These are phyloP conservation scores for Xylariaceae sp. DNA, from an alignment of 2,329 filamentous ascomycete species.

Conservation along the genomic window DNA sequence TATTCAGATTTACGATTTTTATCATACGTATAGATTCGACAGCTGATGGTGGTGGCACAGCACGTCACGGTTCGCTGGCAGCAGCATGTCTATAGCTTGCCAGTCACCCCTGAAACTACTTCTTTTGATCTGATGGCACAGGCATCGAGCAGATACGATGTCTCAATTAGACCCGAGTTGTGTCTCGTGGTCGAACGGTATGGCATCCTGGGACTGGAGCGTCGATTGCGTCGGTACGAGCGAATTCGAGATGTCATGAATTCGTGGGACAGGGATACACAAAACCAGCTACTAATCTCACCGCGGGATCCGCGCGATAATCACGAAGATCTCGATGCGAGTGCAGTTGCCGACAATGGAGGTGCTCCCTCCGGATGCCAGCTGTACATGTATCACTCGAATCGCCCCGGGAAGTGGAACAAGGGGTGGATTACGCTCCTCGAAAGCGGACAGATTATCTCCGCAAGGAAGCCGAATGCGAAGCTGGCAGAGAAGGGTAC, in stretches of 20 bases:
- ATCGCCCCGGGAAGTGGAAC: constrained; percentile 78
- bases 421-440: constrained; percentile 76
- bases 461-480: constrained; percentile 65
- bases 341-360: constrained; percentile 52
- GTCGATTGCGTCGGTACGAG: constrained; percentile 80
- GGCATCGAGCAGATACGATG: constrained; percentile 53
- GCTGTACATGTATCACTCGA: constrained; percentile 73
- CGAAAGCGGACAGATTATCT: constrained; percentile 64
- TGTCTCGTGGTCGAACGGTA: constrained; percentile 77
- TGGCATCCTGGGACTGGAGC: constrained; percentile 68
- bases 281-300: constrained; percentile 68
- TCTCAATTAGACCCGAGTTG: constrained; percentile 54
- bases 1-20: constrained; percentile 20
- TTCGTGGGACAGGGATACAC: constrained; percentile 79
- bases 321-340: constrained; percentile 58
- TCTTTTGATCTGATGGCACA: constrained; percentile 66
- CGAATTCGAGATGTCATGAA: constrained; percentile 82
- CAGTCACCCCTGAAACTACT: constrained; percentile 69
- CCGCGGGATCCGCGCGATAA: constrained; percentile 52
- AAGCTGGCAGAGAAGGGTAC: constrained; percentile 59
- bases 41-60: constrained; percentile 36
- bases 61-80: constrained; percentile 68
- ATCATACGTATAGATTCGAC: constrained; percentile 8
- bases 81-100: constrained; percentile 63
- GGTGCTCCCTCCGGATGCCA: constrained; percentile 61